Evolutionary conservation across 306 rosid genomes (phyloP).

Genomic region (Citrullus amarus): DNA sequence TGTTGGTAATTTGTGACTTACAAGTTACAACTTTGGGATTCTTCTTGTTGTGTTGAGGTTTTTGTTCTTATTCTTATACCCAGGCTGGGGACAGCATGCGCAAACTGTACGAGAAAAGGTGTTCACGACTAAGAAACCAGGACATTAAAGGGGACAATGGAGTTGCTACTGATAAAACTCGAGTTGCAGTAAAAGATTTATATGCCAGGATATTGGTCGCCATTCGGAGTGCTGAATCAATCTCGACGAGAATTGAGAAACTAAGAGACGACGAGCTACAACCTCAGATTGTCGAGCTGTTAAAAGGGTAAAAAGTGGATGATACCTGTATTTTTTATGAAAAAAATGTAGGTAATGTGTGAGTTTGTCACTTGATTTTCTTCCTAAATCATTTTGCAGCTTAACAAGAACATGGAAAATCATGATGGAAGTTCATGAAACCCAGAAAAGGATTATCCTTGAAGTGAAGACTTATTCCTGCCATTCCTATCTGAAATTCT

Average conservation of each 20-base stretch:
- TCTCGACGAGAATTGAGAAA: constrained; percentile 68
- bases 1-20: not conserved
- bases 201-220: constrained; percentile 86
- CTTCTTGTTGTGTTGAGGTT: constrained; percentile 8
- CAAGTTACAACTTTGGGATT: not conserved
- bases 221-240: constrained; percentile 79
- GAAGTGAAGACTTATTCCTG: constrained; percentile 63
- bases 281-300: constrained; percentile 75
- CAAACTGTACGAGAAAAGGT: constrained; percentile 70
- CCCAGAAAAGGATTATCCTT: constrained; percentile 68
- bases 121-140: constrained; percentile 50
- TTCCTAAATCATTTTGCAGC: constrained; percentile 38
- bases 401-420: constrained; percentile 63
- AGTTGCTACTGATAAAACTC: constrained; percentile 51
- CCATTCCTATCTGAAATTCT: constrained; percentile 45
- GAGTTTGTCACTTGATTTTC: constrained; percentile 14
- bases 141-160: constrained; percentile 63
- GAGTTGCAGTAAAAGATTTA: constrained; percentile 65
- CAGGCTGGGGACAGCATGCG: constrained; percentile 79
- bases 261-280: constrained; percentile 83
- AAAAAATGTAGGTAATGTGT: not conserved
- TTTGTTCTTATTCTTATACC: constrained; percentile 9
- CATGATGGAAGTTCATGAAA: constrained; percentile 83
- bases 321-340: not conserved
- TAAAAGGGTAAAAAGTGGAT: constrained; percentile 61